Evolutionary conservation across 83 land plant species (phyloP).

Genomic region (Diphasiastrum complanatum): DNA sequence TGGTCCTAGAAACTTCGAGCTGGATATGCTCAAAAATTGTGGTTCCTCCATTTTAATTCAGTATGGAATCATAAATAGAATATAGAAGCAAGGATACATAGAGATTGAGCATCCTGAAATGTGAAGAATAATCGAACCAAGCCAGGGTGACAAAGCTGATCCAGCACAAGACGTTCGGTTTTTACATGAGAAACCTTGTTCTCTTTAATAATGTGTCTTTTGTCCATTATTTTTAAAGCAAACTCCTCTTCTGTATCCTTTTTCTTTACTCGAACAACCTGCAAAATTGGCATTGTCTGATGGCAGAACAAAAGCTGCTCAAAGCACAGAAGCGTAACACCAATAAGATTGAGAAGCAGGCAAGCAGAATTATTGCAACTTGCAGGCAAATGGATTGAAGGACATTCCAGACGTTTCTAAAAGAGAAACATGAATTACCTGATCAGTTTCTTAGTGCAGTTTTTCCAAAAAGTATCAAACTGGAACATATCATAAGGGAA

Average conservation of each 20-base stretch:
- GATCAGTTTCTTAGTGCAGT: too few species aligned
- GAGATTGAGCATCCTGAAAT: constrained; percentile 78
- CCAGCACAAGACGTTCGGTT: constrained; percentile 88
- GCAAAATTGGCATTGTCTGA: constrained; percentile 1
- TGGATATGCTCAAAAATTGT: neutral
- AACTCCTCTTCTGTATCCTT: constrained; percentile 83
- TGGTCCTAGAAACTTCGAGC: neutral
- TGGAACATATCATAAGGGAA: too few species aligned
- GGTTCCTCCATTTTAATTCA: neutral
- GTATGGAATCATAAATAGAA: neutral
- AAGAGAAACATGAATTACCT: too few species aligned
- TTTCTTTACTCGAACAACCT: constrained; percentile 89
- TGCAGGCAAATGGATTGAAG: too few species aligned
- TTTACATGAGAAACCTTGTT: constrained; percentile 83
- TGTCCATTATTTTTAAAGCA: constrained; percentile 97
- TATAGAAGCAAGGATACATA: constrained; percentile 46
- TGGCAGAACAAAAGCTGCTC: too few species aligned
- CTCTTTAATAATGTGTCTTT: constrained; percentile 88
- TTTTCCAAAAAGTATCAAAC: too few species aligned
- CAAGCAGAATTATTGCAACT: too few species aligned
- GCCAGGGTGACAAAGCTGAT: constrained; percentile 96
- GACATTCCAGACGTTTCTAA: too few species aligned
- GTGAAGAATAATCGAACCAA: constrained; percentile 73
- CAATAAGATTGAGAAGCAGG: too few species aligned
- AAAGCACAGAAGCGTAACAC: too few species aligned